Base-by-base conservation (phyloP, 2,329 filamentous ascomycete species). In the Cladophialophora carrionii region DNA sequence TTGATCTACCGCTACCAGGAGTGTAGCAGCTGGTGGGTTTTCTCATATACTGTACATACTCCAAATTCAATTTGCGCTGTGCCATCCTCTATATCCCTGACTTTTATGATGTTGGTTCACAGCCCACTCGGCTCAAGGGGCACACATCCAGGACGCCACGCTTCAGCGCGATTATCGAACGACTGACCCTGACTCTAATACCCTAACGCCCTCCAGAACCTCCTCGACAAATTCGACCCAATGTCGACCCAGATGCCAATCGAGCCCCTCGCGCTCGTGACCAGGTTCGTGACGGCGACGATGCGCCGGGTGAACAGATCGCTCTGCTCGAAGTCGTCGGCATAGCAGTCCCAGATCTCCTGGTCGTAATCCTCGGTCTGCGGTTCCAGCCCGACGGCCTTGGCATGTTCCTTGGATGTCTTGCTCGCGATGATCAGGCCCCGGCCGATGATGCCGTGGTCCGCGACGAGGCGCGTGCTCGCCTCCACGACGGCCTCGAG, bases 401-500 rank as follows among this genome's bases (percentile, higher is more conserved):
- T 71, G 8, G 65, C 68, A n/a, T 70, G 71, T 17, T 72, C 74
- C 43, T 84, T 74, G 71, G 80, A 76, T 52, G 87, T 74, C 61
- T 81, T 84, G 6, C 87, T 86, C 0, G 85, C 85, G 52, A 90
- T 78, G 32, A 82, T 78, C 57, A 90, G 76, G 3, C 82, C 81
- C 62, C 87, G 78, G 1, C 88, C 87, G 8, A 81, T 76, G 54
- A 89, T 82, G 32, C 76, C 73, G 43, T 82, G 80, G 71, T 89
- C 86, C 0, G 86, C 85, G 53, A 87, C 80, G 37, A 90, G 78
- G 51, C 87, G 79, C 17, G 85, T 88, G 0, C 80, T 85, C 3
- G 87, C 87, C 66, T 89, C 85, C 1, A 90, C 80, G 1, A 90
- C 88, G 71, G 89, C 86, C 34, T 81, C 81, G 43, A 82, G 74